These are phyloP conservation scores for Acanthamoeba lenticulata DNA, from an alignment of 208 protist genomes.

Conservation along the genomic window DNA sequence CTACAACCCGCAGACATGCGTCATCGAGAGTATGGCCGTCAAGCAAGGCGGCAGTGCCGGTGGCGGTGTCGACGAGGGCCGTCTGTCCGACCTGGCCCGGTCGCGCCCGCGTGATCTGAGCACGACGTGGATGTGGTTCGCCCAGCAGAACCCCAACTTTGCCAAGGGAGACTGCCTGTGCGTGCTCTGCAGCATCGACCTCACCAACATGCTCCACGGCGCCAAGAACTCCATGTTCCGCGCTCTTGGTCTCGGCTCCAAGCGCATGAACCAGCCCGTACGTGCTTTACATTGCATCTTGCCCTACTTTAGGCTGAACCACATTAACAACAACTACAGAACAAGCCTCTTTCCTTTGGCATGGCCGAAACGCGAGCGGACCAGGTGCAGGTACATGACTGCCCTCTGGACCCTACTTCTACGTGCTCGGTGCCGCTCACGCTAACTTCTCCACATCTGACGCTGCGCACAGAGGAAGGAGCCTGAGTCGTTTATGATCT, in stretches of 20 bases:
- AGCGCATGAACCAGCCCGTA: not conserved
- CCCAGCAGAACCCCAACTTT: constrained; percentile 62
- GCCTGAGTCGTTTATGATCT: constrained; percentile 53
- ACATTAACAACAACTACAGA: too few relatives aligned
- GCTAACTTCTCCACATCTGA: too few relatives aligned
- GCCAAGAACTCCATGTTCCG: constrained; percentile 58
- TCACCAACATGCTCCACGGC: constrained; percentile 43
- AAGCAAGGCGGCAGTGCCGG: not conserved
- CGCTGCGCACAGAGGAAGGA: constrained; percentile 23
- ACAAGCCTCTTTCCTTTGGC: constrained; percentile 17
- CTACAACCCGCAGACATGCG: constrained; percentile 44
- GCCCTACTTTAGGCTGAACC: too few relatives aligned
- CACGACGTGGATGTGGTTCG: constrained; percentile 60
- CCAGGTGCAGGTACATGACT: not conserved
- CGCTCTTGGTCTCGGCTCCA: constrained; percentile 29
- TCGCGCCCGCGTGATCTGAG: constrained; percentile 36
- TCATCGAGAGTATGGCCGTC: constrained; percentile 26
- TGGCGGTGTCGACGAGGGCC: not conserved
- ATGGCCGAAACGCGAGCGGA: not conserved
- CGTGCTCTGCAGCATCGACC: constrained; percentile 44
- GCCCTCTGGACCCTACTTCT: not conserved
- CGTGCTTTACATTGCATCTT: too few relatives aligned
- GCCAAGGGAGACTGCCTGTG: constrained; percentile 64
- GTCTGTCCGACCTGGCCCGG: constrained; percentile 1
- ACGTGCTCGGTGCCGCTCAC: too few relatives aligned